Evolutionary conservation across 202 grass and related monocot genomes (phyloP), one percentile per base, ranked within the genome.

Genomic region (Schoenoplectus tabernaemontani): DNA sequence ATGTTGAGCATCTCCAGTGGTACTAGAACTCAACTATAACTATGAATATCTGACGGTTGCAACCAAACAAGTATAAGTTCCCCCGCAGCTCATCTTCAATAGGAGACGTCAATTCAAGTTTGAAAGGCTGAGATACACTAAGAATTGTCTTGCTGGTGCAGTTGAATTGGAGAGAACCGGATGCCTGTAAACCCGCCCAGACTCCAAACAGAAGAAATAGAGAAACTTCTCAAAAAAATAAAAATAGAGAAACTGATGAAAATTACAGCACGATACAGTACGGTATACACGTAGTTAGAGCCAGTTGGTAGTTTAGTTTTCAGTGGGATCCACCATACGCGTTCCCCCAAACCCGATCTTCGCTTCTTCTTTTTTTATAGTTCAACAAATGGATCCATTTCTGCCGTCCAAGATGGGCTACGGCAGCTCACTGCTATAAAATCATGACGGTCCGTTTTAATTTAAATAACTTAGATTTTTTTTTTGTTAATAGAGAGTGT

Each of bases 271-370:
- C 34, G 2, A 16, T 58, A 15, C 10, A 19, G 57, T 59, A 62
- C 24, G 56, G 53, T 41, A 60, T 43, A 51, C 76, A 62, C 37
- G 76, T 78, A 62, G 28, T 78, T 4, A 34, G 10, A 24, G n/a
- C 36, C 73, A 19, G n/a, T n/a, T n/a, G n/a, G n/a, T n/a, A n/a
- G n/a, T n/a, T n/a, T n/a, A n/a, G n/a, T n/a, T 62, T 79, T 63
- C 11, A 46, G 10, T 79, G n/a, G 76, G 57, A 57, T 28, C 76
- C 76, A 9, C 36, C 0, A 17, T 38, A 79, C 76, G 76, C 76
- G 76, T 60, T 62, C 47, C 30, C 37, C 57, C 16, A 79, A 71
- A 71, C 4, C 66, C 66, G 7, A 71, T 71, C 66, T 71, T 46
- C 10, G 39, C 20, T 46, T 38, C 63, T n/a, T 51, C 13, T 51